phyloP scores from a whole-genome alignment of 2,329 filamentous ascomycete genomes.

The Emergomyces africanus region DNA sequence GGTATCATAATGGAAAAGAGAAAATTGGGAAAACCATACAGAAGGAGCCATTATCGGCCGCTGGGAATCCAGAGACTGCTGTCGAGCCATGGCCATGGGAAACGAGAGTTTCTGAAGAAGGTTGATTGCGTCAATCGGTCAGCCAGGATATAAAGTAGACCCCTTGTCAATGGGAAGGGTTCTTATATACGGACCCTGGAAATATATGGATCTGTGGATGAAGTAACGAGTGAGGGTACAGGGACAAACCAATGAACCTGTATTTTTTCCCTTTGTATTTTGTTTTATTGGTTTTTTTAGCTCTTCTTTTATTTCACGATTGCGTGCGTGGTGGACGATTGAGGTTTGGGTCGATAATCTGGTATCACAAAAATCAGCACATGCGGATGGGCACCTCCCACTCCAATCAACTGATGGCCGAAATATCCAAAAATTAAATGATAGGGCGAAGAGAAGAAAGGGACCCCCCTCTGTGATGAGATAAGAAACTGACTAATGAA shows the following conservation, averaged over 20 bases:
- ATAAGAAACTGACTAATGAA: background rate
- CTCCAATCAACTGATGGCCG: background rate
- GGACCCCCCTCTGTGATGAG: background rate
- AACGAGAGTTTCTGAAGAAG: background rate
- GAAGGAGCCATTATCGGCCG: constrained; percentile 44
- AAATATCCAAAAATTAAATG: background rate
- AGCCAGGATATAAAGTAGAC: background rate
- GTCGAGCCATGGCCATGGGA: constrained; percentile 28
- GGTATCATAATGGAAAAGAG: background rate
- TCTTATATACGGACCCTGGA: background rate
- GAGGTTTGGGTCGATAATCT: background rate
- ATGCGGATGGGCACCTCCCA: background rate
- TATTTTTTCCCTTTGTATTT: background rate
- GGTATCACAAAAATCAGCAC: background rate
- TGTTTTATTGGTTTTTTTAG: background rate
- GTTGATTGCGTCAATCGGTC: background rate
- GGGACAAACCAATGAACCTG: background rate
- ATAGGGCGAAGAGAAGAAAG: background rate
- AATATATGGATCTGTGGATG: background rate
- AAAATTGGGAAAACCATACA: constrained; percentile 25
- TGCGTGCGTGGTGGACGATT: background rate
- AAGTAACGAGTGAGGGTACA: background rate
- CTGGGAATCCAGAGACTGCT: constrained; percentile 39
- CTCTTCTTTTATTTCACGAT: background rate
- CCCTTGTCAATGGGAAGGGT: background rate